These are phyloP conservation scores for Xanthoceras sorbifolium DNA, from an alignment of 345 rosid genomes.

Conservation along the genomic window DNA sequence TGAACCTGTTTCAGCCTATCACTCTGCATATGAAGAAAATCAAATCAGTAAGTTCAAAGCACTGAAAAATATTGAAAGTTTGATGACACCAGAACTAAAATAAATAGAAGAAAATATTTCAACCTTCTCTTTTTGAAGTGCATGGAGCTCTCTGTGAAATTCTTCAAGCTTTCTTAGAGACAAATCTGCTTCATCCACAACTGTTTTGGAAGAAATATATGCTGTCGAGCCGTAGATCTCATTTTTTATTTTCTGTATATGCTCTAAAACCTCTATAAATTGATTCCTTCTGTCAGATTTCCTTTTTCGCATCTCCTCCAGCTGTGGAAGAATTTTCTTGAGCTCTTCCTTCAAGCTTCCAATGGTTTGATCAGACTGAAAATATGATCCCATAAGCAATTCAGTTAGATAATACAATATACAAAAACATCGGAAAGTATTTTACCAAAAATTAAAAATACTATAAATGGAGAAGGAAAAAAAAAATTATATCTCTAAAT, in stretches of 20 bases:
- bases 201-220: constrained; percentile 29
- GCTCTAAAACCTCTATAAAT: constrained; percentile 63
- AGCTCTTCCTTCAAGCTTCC: constrained; percentile 92
- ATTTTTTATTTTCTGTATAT: constrained; percentile 48
- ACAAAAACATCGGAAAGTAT: neutral
- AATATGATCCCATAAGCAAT: constrained; percentile 10
- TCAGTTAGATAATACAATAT: neutral
- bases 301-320: constrained; percentile 90
- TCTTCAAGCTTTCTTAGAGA: constrained; percentile 82
- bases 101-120: neutral
- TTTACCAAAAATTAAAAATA: neutral
- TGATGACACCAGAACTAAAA: constrained; percentile 1
- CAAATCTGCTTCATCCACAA: constrained; percentile 70
- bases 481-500: neutral
- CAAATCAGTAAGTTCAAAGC: constrained; percentile 4
- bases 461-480: neutral
- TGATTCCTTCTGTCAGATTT: constrained; percentile 78
- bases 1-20: constrained; percentile 64
- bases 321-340: constrained; percentile 62
- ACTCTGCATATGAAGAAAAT: constrained; percentile 42
- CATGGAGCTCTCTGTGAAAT: constrained; percentile 57
- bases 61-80: neutral
- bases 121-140: constrained; percentile 84
- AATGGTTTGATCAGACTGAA: constrained; percentile 71
- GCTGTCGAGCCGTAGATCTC: constrained; percentile 59